Conservation (phyloP, 78 protist genomes). For the Diacronema lutheri region DNA sequence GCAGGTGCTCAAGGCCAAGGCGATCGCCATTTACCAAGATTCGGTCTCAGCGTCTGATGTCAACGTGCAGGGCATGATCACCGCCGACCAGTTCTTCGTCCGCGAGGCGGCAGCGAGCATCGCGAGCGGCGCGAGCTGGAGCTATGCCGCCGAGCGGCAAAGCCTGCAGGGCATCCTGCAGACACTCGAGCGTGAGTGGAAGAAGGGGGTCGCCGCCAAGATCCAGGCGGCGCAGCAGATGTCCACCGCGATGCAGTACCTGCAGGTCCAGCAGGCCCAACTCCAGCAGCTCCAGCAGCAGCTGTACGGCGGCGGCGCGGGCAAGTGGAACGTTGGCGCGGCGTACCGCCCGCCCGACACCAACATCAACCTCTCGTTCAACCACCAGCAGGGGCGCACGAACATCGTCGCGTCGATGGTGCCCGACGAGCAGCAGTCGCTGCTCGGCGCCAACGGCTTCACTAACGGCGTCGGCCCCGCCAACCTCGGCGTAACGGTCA, state of each 20-base stretch:
- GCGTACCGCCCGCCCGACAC: conserved; percentile 13
- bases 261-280: neutral
- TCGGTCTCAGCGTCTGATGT: neutral
- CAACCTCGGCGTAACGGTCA: neutral
- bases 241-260: neutral
- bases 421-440: neutral
- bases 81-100: neutral
- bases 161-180: neutral
- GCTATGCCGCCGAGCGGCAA: neutral
- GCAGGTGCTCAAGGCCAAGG: neutral
- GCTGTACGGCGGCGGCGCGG: neutral
- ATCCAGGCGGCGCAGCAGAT: neutral
- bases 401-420: neutral
- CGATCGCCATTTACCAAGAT: neutral
- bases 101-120: neutral
- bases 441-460: conserved; percentile 19
- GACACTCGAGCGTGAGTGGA: neutral
- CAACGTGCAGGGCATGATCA: neutral
- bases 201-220: neutral
- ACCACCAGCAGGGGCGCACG: conserved; percentile 5
- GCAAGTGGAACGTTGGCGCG: conserved; percentile 3
- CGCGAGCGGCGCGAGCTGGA: neutral
- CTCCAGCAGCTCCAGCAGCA: neutral
- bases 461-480: conserved; percentile 23
- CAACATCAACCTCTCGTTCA: conserved; percentile 8